Percentiles rank a stretch among this genome's conserved stretches.
These are phyloP conservation scores for Baorangia bicolor DNA, from an alignment of 768 basidiomycete species.

Conservation along the genomic window DNA sequence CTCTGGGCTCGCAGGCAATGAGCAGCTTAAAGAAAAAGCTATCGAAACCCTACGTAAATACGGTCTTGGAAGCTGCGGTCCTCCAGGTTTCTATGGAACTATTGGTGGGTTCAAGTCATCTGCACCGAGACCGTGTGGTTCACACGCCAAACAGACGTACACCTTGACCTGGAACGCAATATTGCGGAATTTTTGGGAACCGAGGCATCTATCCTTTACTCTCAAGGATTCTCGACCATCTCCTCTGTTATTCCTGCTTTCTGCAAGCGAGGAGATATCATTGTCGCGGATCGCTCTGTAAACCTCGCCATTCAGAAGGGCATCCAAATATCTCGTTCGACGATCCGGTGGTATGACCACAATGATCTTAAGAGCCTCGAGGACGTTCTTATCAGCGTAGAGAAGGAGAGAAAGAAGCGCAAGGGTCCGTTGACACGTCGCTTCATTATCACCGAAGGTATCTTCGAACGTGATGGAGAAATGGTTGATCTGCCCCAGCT, in stretches of 20 bases:
- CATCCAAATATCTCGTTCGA: conserved; percentile 88
- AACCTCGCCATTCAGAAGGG: conserved; percentile 97
- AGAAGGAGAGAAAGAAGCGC: conserved; percentile 87
- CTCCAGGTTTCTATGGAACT: conserved; percentile 96
- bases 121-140: neutral
- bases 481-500: conserved; percentile 92
- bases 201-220: conserved; percentile 88
- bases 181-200: conserved; percentile 90
- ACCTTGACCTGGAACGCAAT: conserved; percentile 83
- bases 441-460: conserved; percentile 96
- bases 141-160: conserved; percentile 64
- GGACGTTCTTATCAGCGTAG: conserved; percentile 76
- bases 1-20: conserved; percentile 84
- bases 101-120: conserved; percentile 57
- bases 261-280: conserved; percentile 95
- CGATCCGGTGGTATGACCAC: conserved; percentile 94
- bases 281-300: conserved; percentile 96
- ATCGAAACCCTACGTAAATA: conserved; percentile 84
- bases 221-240: conserved; percentile 89
- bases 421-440: conserved; percentile 78
- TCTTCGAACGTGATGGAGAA: conserved; percentile 92
- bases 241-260: conserved; percentile 96
- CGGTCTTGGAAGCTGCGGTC: conserved; percentile 93
- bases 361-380: conserved; percentile 92
- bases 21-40: conserved; percentile 81